Base-by-base conservation (phyloP, 2,329 filamentous ascomycete genomes). In the Polytolypa hystricis region DNA sequence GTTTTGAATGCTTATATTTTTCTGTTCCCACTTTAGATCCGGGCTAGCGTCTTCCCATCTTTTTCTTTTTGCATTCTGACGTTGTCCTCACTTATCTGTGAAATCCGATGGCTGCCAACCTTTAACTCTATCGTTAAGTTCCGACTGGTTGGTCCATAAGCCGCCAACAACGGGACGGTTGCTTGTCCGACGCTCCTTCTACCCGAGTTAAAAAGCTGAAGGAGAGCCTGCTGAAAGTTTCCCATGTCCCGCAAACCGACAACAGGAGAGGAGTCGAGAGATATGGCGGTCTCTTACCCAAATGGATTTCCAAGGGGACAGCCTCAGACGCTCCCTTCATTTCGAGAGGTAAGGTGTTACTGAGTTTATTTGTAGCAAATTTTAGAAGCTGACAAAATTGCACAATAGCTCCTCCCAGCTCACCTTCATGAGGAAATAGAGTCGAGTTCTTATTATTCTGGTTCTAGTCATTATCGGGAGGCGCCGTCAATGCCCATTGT, bases 401-500 rank as follows among this genome's bases (percentile, higher is more conserved):
- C 10, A 11, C 12, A 19, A 7, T 32, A 62, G 59, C 48, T 62
- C 9, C 56, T 62, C 10, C 59, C 59, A 17, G 49, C 57, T 39
- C 56, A 62, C 42, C 51, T 62, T 7, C 59, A 62, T 40, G 57
- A 61, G 42, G 59, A 60, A 41, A 62, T 62, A 41, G 59, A 62
- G 21, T 60, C 58, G 15, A 54, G 53, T 9, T 48, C 57, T 42
- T 60, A 55, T 42, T 51, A 50, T 37, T 47, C 44, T 28, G 47
- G 53, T 6, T 50, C 53, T 11, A 48, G 46, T 25, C 44, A 48
- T 19, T 20, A 10, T 31, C 45, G 48, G 37, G 48, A 49, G 30
- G 53, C 51, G 40, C 55, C 58, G 18, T 53, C 51, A 15, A 51
- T 52, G 18, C 35, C 40, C 19, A 56, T 51, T 23, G 10, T 30